Percentiles rank a stretch among this genome's conserved stretches.
Evolutionary conservation across 345 rosid species (phyloP).

Genomic region (Viola odorata): DNA sequence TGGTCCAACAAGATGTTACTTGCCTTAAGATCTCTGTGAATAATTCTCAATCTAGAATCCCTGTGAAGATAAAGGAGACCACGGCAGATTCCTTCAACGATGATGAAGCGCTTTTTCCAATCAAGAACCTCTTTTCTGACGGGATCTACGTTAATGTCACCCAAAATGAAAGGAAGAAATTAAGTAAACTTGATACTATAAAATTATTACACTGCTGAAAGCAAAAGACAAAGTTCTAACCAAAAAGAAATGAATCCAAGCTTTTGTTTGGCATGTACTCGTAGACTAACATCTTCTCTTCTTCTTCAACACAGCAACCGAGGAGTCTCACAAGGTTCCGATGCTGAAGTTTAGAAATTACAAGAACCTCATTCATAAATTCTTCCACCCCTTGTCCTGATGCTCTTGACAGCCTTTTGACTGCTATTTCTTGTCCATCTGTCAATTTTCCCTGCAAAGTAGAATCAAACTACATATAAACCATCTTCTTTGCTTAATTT

Average conservation of each 20-base stretch:
- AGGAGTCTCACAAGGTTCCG: constrained; percentile 30
- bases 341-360: constrained; percentile 36
- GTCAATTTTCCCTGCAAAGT: constrained; percentile 13
- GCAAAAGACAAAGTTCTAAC: constrained; percentile 6
- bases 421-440: constrained; percentile 33
- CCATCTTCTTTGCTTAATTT: not conserved
- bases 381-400: constrained; percentile 32
- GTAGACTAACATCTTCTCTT: constrained; percentile 31
- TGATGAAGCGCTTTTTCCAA: constrained; percentile 17
- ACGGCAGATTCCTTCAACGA: constrained; percentile 18
- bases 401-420: constrained; percentile 28
- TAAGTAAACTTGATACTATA: not conserved
- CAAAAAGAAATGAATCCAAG: constrained; percentile 29
- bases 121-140: not conserved
- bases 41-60: constrained; percentile 25
- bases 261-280: constrained; percentile 37
- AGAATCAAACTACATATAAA: not conserved
- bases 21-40: constrained; percentile 32
- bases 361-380: constrained; percentile 35
- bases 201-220: not conserved
- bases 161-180: not conserved
- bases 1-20: constrained; percentile 28
- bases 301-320: constrained; percentile 29
- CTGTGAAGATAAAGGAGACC: constrained; percentile 26
- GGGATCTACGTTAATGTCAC: constrained; percentile 1